Conservation (phyloP, 306 rosid species). For the Cicer judaicum region DNA sequence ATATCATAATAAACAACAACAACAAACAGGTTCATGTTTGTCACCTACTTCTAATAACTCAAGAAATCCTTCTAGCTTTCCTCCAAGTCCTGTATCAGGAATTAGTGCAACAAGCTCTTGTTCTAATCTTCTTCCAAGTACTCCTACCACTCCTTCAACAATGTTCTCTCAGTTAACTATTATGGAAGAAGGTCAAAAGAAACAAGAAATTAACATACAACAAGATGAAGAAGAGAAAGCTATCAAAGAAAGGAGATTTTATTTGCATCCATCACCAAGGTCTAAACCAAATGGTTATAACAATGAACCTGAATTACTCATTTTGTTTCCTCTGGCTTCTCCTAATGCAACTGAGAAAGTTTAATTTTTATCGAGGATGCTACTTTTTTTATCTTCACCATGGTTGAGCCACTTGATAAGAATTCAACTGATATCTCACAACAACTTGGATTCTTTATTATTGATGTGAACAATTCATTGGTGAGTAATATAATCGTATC, state of each 20-base stretch:
- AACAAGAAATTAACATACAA: conserved; percentile 44
- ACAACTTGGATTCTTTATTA: no score
- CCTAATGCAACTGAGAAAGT: conserved; percentile 46
- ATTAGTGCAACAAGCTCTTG: conserved; percentile 27
- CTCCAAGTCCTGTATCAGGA: conserved; percentile 53
- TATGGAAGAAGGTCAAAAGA: conserved; percentile 52
- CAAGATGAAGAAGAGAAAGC: conserved; percentile 76
- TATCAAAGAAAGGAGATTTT: conserved; percentile 72
- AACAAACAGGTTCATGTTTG: conserved; percentile 27
- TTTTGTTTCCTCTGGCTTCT: conserved; percentile 71
- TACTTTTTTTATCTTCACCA: conserved; percentile 9
- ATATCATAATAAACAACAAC: conserved; percentile 12
- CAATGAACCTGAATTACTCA: conserved; percentile 65
- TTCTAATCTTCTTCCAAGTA: conserved; percentile 50
- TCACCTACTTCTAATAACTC: conserved; percentile 53
- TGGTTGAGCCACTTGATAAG: no score
- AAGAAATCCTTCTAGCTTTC: conserved; percentile 45
- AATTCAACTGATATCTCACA: no score
- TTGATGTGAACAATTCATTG: no score
- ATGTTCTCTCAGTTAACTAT: conserved; percentile 63
- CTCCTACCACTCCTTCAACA: conserved; percentile 67
- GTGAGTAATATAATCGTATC: no score
- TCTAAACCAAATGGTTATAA: conserved; percentile 49
- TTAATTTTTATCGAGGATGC: conserved; percentile 18
- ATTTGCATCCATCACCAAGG: conserved; percentile 82